These are phyloP conservation scores for Picochlorum sp. DNA, from an alignment of 139 green algal genomes.

Conservation along the genomic window DNA sequence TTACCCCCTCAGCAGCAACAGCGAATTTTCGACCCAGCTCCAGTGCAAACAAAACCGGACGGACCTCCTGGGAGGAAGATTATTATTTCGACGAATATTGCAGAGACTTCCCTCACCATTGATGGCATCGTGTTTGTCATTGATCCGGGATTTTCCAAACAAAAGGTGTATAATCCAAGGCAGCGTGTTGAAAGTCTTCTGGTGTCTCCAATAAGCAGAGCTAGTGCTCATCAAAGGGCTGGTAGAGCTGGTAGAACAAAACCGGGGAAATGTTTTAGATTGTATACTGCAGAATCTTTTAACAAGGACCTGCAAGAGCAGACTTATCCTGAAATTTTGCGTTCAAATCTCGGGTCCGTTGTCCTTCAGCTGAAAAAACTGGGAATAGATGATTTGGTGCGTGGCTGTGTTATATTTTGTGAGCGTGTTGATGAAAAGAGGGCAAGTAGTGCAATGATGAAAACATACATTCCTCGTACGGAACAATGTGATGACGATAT, in stretches of 20 bases:
- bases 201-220: constrained; percentile 94
- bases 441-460: constrained; percentile 33
- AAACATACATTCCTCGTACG: constrained; percentile 66
- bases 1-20: constrained; percentile 94
- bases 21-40: constrained; percentile 87
- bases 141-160: constrained; percentile 92
- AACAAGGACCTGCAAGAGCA: constrained; percentile 97
- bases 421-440: neutral
- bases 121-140: constrained; percentile 99
- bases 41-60: constrained; percentile 40
- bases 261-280: constrained; percentile 97
- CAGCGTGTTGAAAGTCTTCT: constrained; percentile 94
- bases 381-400: constrained; percentile 96
- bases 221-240: constrained; percentile 88
- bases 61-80: constrained; percentile 88
- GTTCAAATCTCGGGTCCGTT: constrained; percentile 93
- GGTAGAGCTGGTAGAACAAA: constrained; percentile 91
- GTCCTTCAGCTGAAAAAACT: constrained; percentile 99
- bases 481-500: constrained; percentile 24
- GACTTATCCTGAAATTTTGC: constrained; percentile 98
- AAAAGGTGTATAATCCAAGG: constrained; percentile 98
- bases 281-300: constrained; percentile 95
- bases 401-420: constrained; percentile 1
- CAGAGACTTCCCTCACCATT: constrained; percentile 98
- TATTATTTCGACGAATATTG: constrained; percentile 98